Conservation (phyloP, 371 early-diverging fungal species). For the Thermomucor indicae-seudaticae region DNA sequence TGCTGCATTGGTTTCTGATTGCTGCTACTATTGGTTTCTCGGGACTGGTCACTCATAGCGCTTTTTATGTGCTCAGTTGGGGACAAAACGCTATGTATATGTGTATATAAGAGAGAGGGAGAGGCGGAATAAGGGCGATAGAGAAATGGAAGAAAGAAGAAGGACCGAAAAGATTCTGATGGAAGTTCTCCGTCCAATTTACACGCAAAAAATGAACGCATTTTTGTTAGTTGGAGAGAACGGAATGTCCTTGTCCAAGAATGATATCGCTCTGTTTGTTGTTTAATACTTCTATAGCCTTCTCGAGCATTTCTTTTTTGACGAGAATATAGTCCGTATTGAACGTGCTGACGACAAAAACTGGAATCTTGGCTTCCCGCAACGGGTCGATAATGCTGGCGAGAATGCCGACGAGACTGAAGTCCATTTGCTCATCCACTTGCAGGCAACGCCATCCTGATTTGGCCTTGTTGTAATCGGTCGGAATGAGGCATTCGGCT, state of each 20-base stretch:
- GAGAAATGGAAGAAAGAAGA: too few species aligned
- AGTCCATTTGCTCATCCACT: constrained; percentile 70
- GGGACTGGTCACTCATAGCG: too few species aligned
- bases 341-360: constrained; percentile 73
- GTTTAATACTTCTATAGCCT: constrained; percentile 40
- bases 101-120: too few species aligned
- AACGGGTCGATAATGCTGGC: constrained; percentile 55
- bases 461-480: constrained; percentile 45
- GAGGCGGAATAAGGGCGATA: too few species aligned
- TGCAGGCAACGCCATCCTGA: constrained; percentile 57
- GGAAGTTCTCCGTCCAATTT: too few species aligned
- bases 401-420: constrained; percentile 71
- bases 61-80: too few species aligned
- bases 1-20: too few species aligned
- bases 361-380: constrained; percentile 54
- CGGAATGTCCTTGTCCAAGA: constrained; percentile 11
- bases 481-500: constrained; percentile 10
- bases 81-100: too few species aligned
- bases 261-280: constrained; percentile 4
- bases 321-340: constrained; percentile 81
- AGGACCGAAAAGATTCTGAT: too few species aligned
- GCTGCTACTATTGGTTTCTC: too few species aligned
- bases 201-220: too few species aligned
- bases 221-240: background rate
- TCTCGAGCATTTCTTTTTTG: constrained; percentile 50